Evolutionary conservation across 1,139 yeast genomes (phyloP), one percentile per base, ranked within the genome.

Genomic region (Yamadazyma atlantica): DNA sequence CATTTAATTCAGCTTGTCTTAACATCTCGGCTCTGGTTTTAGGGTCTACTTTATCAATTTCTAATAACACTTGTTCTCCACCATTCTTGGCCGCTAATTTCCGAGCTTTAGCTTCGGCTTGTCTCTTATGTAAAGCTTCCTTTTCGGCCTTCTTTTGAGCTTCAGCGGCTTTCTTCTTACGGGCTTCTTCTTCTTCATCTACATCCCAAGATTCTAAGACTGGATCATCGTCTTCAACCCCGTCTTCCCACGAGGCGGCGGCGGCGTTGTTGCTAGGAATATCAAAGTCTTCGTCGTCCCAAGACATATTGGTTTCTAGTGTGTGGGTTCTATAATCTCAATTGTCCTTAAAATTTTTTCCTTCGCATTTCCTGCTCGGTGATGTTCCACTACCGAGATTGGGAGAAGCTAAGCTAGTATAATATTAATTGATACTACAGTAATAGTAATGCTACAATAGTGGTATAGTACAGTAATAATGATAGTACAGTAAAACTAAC

Each of bases 211-310:
- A 85, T 37, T 68, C 66, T 44, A 87, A 69, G 16, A 86, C 72
- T 34, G 83, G 82, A 43, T 85, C 89, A 46, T 80, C 83, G 37
- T 74, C 88, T 33, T 78, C 86, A 46, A 81, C 94, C 54, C 85
- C 95, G 50, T 88, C 96, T 82, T 94, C 92, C 57, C 88, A 80
- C 36, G 81, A 83, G 29, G 76, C 77, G 12, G 75, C 67, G 23
- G 64, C 67, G 29, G 60, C 60, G 23, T 39, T 45, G 17, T 40
- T 32, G 30, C 81, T 66, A 35, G 89, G 82, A 44, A 82, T 80
- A 43, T 84, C 92, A 57, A 88, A 85, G 55, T 86, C 95, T 64
- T 88, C 96, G 78, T 85, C 95, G 74, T 90, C 97, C 77, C 77
- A 72, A 52, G 76, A 66, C 78, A 72, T 72, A 7, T 29, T 46